phyloP scores from a whole-genome alignment of 2,329 filamentous ascomycete species.

The Ceratocystis colombiana region DNA sequence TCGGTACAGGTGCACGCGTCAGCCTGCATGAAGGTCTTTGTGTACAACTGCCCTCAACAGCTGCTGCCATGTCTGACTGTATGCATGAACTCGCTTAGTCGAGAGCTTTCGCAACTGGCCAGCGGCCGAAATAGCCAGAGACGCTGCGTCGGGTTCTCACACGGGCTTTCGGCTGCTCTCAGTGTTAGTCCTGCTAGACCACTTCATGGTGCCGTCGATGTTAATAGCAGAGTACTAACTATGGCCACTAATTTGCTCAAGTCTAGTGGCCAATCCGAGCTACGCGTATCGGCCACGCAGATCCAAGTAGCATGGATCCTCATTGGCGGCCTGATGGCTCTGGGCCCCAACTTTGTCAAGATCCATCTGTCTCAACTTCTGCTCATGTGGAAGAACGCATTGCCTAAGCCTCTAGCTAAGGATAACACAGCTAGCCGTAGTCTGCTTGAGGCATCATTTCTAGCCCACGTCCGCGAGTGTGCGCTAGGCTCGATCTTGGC shows the following conservation, averaged over 20 bases:
- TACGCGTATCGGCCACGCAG: constrained; percentile 84
- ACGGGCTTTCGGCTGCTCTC: constrained; percentile 80
- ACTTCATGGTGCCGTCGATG: constrained; percentile 87
- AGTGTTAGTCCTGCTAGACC: constrained; percentile 83
- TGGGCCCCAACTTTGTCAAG: constrained; percentile 97
- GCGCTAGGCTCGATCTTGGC: constrained; percentile 82
- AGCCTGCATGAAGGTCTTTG: constrained; percentile 74
- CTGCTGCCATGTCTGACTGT: constrained; percentile 83
- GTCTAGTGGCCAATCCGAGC: constrained; percentile 79
- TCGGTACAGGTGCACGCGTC: constrained; percentile 88
- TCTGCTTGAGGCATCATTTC: constrained; percentile 78
- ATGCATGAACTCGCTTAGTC: constrained; percentile 87
- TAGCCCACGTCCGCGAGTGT: constrained; percentile 90
- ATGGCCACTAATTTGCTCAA: constrained; percentile 90
- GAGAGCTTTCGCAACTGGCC: constrained; percentile 70
- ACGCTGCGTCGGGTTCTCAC: constrained; percentile 80
- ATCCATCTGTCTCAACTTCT: constrained; percentile 92
- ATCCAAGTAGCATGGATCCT: constrained; percentile 97
- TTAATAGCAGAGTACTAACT: constrained; percentile 81
- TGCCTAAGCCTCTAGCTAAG: constrained; percentile 87
- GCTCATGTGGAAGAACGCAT: constrained; percentile 90
- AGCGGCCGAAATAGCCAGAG: constrained; percentile 61
- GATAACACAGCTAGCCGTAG: constrained; percentile 80
- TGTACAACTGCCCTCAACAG: constrained; percentile 84
- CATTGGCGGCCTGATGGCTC: constrained; percentile 89